Conservation (phyloP, 129 eudicot genomes). For the carrot (Daucus carota) region DNA sequence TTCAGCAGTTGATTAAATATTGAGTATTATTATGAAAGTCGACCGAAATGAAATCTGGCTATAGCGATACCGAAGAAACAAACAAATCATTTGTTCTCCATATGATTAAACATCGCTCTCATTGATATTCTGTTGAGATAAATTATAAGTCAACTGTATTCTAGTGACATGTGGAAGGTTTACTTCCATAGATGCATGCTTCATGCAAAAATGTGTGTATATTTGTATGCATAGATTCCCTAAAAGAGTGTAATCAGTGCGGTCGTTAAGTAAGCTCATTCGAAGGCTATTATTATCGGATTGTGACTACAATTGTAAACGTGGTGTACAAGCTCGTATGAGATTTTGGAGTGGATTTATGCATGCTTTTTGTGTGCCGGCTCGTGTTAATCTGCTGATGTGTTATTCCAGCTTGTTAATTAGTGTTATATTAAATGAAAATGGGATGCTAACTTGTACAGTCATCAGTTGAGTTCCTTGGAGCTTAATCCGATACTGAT, state of each 20-base stretch:
- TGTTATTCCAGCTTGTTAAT: neutral
- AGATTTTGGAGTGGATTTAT: neutral
- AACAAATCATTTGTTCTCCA: neutral
- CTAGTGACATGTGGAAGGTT: conserved; percentile 5
- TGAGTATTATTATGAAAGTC: too few relatives aligned
- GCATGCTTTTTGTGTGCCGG: conserved; percentile 6
- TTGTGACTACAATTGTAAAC: neutral
- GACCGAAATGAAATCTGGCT: too few relatives aligned
- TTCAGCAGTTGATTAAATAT: too few relatives aligned
- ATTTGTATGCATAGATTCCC: too few relatives aligned
- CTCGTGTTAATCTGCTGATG: neutral
- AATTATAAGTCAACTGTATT: neutral
- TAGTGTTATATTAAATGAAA: too few relatives aligned
- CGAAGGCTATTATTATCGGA: neutral
- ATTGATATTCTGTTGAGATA: neutral
- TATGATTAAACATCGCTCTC: neutral
- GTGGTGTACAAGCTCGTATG: neutral
- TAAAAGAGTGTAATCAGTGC: neutral
- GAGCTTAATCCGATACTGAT: too few relatives aligned
- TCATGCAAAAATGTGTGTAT: conserved; percentile 9
- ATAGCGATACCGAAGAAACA: too few relatives aligned
- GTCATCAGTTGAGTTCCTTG: too few relatives aligned
- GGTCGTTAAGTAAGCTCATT: neutral
- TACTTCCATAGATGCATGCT: conserved; percentile 12
- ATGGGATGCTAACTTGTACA: too few relatives aligned